Evolutionary conservation across 1,139 yeast species (phyloP), one percentile per base, ranked within the genome.

Genomic region (Yamadazyma diospyri): DNA sequence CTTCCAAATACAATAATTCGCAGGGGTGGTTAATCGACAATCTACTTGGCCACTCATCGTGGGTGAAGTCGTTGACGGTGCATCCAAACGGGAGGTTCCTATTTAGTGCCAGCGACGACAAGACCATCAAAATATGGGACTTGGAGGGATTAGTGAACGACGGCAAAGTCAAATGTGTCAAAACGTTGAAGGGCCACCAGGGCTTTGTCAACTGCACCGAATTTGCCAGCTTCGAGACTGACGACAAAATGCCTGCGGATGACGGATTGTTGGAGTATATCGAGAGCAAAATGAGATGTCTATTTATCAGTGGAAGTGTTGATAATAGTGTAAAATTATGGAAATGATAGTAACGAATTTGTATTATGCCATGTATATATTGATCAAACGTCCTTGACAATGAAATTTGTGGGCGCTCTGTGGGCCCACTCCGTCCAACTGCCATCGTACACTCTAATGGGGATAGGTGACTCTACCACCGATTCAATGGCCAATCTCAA

Each of bases 391-490:
- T 27, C 30, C 17, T 39, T 39, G 15, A 33, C 39, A 13, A 40
- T 40, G 5, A 38, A 56, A 31, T 62, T 57, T 6, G 42, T 15
- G 2, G 73, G 72, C 4, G 73, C 71, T 30, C 72, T 54, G 40
- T 58, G 63, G 3, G 72, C 73, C 73, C 74, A 69, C 44, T 69
- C 76, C n/a, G 96, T 84, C 98, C 97, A 92, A 34, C 94, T 81
- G 4, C 98, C 98, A 51, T 92, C 98, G 49, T 89, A 92, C 6
- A 92, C 81, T 33, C 78, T 73, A 13, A 87, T 68, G 1, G 82
- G 76, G 15, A 74, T 64, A 33, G 79, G 77, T 25, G 85, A 60
- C 3, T 86, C 94, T 16, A 80, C 68, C 10, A 68, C 52, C 6
- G 57, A 49, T 34, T 64, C 64, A 33, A 69, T 53, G 7, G 73